Evolutionary conservation across 2,329 filamentous ascomycete species (phyloP).

Genomic region (Epichloe coenophiala): DNA sequence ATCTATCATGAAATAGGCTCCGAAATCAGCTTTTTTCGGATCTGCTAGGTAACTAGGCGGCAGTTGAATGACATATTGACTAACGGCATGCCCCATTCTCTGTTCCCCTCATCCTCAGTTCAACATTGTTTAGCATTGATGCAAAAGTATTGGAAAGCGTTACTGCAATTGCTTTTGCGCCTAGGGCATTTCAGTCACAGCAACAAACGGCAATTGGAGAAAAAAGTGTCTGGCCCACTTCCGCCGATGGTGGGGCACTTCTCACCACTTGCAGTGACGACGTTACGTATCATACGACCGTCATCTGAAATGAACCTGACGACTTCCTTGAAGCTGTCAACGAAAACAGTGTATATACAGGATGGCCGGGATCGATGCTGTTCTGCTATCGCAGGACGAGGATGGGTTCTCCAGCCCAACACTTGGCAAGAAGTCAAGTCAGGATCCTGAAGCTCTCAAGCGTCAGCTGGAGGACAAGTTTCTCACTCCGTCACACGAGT

Average conservation of each 20-base stretch:
- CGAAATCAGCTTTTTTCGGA: too few relatives aligned
- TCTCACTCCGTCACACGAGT: constrained; percentile 63
- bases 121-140: too few relatives aligned
- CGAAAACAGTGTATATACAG: neutral
- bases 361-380: constrained; percentile 23
- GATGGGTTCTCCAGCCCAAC: constrained; percentile 4
- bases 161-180: too few relatives aligned
- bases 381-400: constrained; percentile 18
- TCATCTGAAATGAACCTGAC: constrained; percentile 1
- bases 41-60: too few relatives aligned
- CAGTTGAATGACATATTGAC: too few relatives aligned
- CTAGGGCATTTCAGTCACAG: too few relatives aligned
- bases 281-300: neutral
- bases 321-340: neutral
- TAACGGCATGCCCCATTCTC: too few relatives aligned
- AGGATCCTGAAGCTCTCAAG: constrained; percentile 51
- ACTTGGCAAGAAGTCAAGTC: constrained; percentile 6
- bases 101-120: too few relatives aligned
- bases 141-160: too few relatives aligned
- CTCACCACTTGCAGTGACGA: neutral
- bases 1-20: neutral
- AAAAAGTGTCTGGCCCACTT: neutral
- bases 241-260: neutral
- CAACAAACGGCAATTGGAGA: too few relatives aligned
- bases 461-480: constrained; percentile 62